These are phyloP conservation scores for Saturnispora gosingensis DNA, from an alignment of 805 yeast species.

Conservation along the genomic window DNA sequence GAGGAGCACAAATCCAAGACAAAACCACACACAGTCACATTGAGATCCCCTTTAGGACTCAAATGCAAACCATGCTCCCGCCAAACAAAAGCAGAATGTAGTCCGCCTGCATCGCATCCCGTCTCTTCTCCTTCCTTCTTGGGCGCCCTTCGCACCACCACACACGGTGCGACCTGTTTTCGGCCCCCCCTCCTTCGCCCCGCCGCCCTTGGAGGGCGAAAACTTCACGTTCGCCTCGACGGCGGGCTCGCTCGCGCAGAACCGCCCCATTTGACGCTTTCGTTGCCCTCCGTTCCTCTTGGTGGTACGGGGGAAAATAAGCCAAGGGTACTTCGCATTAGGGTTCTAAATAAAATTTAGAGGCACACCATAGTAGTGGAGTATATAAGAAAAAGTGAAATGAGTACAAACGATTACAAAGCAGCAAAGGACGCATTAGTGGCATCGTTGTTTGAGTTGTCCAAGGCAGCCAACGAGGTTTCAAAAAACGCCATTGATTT, in stretches of 20 bases:
- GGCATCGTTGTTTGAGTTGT: constrained; percentile 69
- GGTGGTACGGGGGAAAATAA: background rate
- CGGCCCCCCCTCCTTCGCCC: background rate
- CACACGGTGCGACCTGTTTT: background rate
- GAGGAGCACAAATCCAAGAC: no score
- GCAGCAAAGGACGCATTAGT: constrained; percentile 39
- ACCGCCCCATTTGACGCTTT: background rate
- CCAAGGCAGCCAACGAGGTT: constrained; percentile 81
- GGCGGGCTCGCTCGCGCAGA: background rate
- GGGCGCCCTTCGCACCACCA: background rate
- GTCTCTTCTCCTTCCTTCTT: background rate
- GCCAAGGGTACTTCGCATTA: background rate
- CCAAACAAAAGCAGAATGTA: no score
- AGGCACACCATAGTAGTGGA: background rate
- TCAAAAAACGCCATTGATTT: constrained; percentile 73
- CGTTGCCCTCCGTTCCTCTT: background rate
- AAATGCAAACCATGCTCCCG: no score
- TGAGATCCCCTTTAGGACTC: no score
- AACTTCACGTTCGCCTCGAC: background rate
- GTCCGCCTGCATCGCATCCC: no score
- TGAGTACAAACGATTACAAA: constrained; percentile 19
- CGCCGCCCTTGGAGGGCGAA: background rate
- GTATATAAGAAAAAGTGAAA: background rate
- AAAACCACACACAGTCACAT: no score
- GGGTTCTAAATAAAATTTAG: background rate